Evolutionary conservation across 345 rosid genomes (phyloP), one percentile per base, ranked within the genome.

Genomic region (Physaria fendleri): DNA sequence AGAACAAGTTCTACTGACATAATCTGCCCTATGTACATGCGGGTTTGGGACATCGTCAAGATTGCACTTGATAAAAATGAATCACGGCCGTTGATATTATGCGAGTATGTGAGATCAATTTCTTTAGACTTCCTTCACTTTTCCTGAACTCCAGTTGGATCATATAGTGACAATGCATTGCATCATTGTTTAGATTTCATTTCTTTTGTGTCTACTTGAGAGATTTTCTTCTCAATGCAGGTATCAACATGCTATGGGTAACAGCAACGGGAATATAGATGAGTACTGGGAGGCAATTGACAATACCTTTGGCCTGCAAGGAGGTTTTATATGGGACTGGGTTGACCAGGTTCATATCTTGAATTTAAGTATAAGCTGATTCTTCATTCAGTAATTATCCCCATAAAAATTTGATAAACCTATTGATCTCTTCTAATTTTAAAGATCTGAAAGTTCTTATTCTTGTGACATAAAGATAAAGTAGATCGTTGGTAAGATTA

Each of bases 301-400:
- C 63, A 77, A 65, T 65, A 85, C 85, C 21, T 93, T 93, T 64
- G 99, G 99, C 74, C 94, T 93, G 37, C 99, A 93, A 77, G 99
- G 99, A 72, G 99, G 99, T 44, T 89, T 93, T 74, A 89, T 93
- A 68, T 93, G 99, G 99, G 99, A 93, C 0, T 93, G 99, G 99
- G 94, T 74, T 73, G 99, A 93, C 65, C 91, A 89, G 97, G 99
- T 92, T 65, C 68, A 27, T 34, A 59, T 59, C 56, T 34, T 51
- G 17, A 59, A 32, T 37, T 25, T 59, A 16, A 24, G 12, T 32
- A 32, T 58, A 40, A 17, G 37, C 45, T 0, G 10, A 32, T 67
- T 49, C 14, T 1, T 49, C 5, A 17, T 17, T 22, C 30, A 50
- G 17, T 29, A 29, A 8, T 37, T 34, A 5, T 39, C 23, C 22